Evolutionary conservation across 176 grass and related monocot genomes (phyloP), one percentile per base, ranked within the genome.

Genomic region (Triticum dicoccoides): DNA sequence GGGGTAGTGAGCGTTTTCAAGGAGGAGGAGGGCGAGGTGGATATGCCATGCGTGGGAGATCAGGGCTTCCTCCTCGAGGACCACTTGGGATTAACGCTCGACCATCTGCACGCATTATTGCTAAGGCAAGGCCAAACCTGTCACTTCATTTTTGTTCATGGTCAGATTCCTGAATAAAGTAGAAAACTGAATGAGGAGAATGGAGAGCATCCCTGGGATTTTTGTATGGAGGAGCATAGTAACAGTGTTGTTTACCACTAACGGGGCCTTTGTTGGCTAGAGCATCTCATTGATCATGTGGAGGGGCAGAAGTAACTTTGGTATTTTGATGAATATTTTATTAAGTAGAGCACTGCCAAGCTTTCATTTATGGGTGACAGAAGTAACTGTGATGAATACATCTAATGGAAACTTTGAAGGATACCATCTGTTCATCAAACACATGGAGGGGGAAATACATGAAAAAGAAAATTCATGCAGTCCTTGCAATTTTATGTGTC

Each of bases 111-210:
- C 91, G 82, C 11, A 88, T 86, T 76, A 96, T 99, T 85, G 94
- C 97, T 74, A 99, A 99, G 97, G 97, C 97, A 99, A 99, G 97
- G 83, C 76, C 72, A 91, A 94, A 93, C 79, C 86, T 82, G 79
- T 85, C 63, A 34, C 82, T 96, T 79, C 91, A 77, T 91, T 94
- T 89, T 89, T 91, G 42, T 88, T 89, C 86, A 90, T 87, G 78
- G 82, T 93, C 94, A 88, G 86, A 56, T 89, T 91, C 69, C 78
- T 87, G 80, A 85, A 82, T 86, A 86, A 77, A 89, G 82, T 90
- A 95, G 52, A 91, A 84, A 87, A 73, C 25, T 78, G 67, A 92
- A 89, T 69, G 81, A 80, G 27, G 87, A 70, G 78, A 72, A 25
- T 65, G 42, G 79, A 79, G 78, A 78, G 42, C 65, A 85, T 54